Base-by-base conservation (phyloP, 176 grass and related monocot species). In the Areca catechu region DNA sequence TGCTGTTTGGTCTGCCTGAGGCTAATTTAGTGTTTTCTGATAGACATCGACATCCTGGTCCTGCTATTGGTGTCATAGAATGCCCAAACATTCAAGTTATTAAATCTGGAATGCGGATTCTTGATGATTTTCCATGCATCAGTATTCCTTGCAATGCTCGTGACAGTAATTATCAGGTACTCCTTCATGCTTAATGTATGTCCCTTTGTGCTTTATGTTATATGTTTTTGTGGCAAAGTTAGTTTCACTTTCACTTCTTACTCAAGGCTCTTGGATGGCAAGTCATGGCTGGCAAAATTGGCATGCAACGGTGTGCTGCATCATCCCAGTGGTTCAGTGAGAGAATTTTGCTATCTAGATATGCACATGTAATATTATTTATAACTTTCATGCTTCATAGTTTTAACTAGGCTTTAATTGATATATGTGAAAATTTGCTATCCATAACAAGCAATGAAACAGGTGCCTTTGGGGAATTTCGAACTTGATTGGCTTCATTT, bases 381-480 rank as follows among this genome's bases (percentile, higher is more conserved):
- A 7, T 19, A 3, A 20, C 22, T 51, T 7, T 19, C 5, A 48
- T 56, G 30, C 24, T 10, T 73, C 52, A 4, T 66, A 72, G 20
- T 69, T 48, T 34, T 23, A 66, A 56, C 60, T 67, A 62, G 52
- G 34, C 34, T 43, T 43, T 43, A 12, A 43, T 43, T 62, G 57
- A 29, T 53, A 56, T 16, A 23, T 54, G 77, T 53, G 21, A 52
- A 73, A 67, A 70, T 68, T 16, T 57, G 23, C 27, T 76, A 21
- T 52, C 49, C 19, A 62, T 55, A 51, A 52, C 82, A 34, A 55
- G 71, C 78, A 60, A 29, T 65, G 30, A 84, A 89, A 90, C 80
- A 96, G 91, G 91, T 96, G 51, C 91, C 91, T 51, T 16, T 96
- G 67, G 91, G 91, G 70, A 96, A 96, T 71, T 87, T 96, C 61